Evolutionary conservation across 208 protist genomes (phyloP), one percentile per base, ranked within the genome.

Genomic region (Wallacemonas rigidus): DNA sequence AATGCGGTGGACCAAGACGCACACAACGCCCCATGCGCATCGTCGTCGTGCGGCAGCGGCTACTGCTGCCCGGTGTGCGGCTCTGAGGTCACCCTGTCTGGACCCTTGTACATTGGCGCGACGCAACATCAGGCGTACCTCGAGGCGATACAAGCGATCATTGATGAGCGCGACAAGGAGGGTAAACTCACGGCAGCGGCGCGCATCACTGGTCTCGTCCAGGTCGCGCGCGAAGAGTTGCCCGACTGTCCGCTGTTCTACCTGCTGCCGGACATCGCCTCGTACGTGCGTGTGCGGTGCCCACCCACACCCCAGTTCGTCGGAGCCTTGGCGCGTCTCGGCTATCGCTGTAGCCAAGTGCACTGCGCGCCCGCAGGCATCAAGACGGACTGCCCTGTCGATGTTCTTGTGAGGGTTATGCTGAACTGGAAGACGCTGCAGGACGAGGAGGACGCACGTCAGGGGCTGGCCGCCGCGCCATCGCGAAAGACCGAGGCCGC

Each of bases 51-150:
- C 45, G 45, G 45, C 26, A 8, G 8, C 38, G 12, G 41, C 11
- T 65, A 41, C 48, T 8, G 44, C 57, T 98, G 95, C 64, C 79
- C 76, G 9, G 90, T 97, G 5, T 98, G 95, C 70, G 96, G 95
- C 3, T 67, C 79, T 61, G 56, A 36, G 53, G 74, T 97, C 45
- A 84, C 87, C 50, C 51, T 98, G 1, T 95, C 89, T 2, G 98
- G 98, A 6, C 98, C 98, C n/a, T 71, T 99, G 9, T 99, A 98
- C 88, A 81, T 76, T 6, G 93, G 75, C 0, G 84, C 94, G 11
- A 97, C 98, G 2, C 97, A 99, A 73, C 83, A 94, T 63, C 17
- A 7, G 3, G 76, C 81, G 1, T 98, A 96, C 69, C 75, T 99
- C 2, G 67, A 71, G 17, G 53, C 86, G 39, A 75, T 97, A 11